phyloP scores from a whole-genome alignment of 129 eudicot genomes.

The Pittosporum tobira region DNA sequence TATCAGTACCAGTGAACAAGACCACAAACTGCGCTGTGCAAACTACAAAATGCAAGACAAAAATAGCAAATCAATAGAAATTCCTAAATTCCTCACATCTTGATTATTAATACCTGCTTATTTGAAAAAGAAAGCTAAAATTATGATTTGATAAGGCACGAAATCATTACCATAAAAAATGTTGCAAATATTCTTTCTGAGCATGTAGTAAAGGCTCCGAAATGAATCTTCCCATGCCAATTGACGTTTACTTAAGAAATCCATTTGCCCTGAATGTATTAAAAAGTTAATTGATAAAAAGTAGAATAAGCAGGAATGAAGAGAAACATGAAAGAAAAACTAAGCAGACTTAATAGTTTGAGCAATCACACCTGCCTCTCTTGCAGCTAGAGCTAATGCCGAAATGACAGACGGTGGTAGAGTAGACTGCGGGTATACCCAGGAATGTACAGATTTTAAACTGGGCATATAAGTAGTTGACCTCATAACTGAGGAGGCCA shows the following conservation, averaged over 20 bases:
- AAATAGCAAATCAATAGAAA: neutral
- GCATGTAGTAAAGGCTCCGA: slow-evolving; percentile 79
- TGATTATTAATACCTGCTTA: neutral
- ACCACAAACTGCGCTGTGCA: slow-evolving; percentile 72
- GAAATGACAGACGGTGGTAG: slow-evolving; percentile 75
- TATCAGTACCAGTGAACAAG: slow-evolving; percentile 53
- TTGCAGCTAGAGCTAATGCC: slow-evolving; percentile 48
- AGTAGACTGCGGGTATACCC: slow-evolving; percentile 87
- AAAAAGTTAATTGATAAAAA: neutral
- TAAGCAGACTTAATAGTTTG: neutral
- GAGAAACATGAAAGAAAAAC: slow-evolving; percentile 1
- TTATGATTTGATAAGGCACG: neutral
- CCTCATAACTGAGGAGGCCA: slow-evolving; percentile 14
- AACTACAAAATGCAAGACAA: slow-evolving; percentile 38
- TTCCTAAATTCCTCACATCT: neutral
- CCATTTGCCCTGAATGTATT: slow-evolving; percentile 42
- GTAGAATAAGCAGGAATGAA: neutral
- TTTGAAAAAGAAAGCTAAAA: neutral
- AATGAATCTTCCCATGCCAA: slow-evolving; percentile 84
- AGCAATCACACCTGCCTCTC: slow-evolving; percentile 51
- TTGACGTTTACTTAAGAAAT: slow-evolving; percentile 78
- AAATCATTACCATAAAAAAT: slow-evolving; percentile 65
- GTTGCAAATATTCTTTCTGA: slow-evolving; percentile 63
- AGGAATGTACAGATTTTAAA: slow-evolving; percentile 45
- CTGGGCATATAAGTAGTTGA: slow-evolving; percentile 26